Conservation (phyloP, 129 eudicot genomes). For the Oenanthe sinensis region DNA sequence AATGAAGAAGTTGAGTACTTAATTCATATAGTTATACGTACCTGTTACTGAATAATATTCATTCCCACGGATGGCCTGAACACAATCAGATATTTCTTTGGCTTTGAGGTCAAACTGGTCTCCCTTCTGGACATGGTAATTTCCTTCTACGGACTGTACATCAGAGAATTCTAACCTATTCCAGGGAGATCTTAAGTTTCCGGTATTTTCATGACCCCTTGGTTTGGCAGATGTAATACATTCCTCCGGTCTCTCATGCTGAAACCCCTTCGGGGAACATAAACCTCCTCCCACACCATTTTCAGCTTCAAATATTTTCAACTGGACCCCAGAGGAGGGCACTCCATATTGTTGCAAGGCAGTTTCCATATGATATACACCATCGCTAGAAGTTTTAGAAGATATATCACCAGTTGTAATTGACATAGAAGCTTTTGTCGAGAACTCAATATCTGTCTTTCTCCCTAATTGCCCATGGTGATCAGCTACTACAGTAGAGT, state of each 20-base stretch:
- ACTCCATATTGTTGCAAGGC: constrained; percentile 20
- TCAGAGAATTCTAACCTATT: constrained; percentile 19
- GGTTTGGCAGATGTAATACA: constrained; percentile 19
- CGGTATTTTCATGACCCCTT: constrained; percentile 22
- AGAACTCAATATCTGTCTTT: constrained; percentile 18
- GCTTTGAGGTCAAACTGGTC: constrained; percentile 18
- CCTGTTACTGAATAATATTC: constrained; percentile 40
- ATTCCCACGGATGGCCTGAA: constrained; percentile 16
- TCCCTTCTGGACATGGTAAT: constrained; percentile 27
- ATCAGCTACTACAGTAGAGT: constrained; percentile 19
- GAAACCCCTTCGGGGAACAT: constrained; percentile 17
- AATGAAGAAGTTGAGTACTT: not conserved
- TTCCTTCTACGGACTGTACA: constrained; percentile 15
- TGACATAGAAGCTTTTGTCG: constrained; percentile 19
- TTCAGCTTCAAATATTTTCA: constrained; percentile 21
- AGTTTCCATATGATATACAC: constrained; percentile 16
- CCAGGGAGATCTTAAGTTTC: constrained; percentile 29
- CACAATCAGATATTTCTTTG: constrained; percentile 26
- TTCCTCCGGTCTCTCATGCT: constrained; percentile 16
- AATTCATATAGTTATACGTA: constrained; percentile 5
- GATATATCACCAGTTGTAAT: constrained; percentile 17
- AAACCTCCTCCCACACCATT: constrained; percentile 28
- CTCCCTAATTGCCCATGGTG: constrained; percentile 21
- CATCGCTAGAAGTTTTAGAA: constrained; percentile 25
- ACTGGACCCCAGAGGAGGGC: constrained; percentile 19